Conservation (phyloP, 768 basidiomycete species). For the Lactarius tabidus region DNA sequence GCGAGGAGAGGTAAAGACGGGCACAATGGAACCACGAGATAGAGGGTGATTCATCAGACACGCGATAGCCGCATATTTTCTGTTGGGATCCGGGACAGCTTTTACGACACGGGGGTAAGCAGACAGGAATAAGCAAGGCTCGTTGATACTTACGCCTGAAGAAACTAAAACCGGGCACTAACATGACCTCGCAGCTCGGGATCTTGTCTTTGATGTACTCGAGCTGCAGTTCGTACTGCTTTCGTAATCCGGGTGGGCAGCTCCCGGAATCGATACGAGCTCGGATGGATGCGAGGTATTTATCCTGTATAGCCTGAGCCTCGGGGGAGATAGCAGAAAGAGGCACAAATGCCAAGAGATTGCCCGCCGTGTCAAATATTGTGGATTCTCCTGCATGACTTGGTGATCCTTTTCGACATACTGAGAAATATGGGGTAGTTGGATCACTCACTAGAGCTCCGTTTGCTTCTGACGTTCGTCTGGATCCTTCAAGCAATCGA, state of each 20-base stretch:
- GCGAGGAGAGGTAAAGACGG: neutral
- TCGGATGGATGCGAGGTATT: constrained; percentile 11
- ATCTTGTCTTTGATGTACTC: constrained; percentile 8
- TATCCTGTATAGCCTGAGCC: constrained; percentile 9
- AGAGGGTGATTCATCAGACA: constrained; percentile 10
- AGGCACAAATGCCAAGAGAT: constrained; percentile 12
- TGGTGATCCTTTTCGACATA: neutral
- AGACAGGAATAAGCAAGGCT: neutral
- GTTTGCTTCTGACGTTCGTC: constrained; percentile 11
- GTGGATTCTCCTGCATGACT: neutral
- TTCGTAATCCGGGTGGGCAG: constrained; percentile 14
- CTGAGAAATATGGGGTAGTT: neutral
- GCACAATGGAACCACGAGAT: constrained; percentile 26
- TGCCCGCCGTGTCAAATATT: neutral
- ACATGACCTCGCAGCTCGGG: constrained; percentile 13
- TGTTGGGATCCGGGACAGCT: constrained; percentile 11
- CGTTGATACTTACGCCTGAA: constrained; percentile 7
- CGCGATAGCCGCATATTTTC: constrained; percentile 10
- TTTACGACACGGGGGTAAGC: neutral
- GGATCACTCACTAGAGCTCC: constrained; percentile 18
- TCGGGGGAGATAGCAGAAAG: constrained; percentile 9
- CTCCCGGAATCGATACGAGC: neutral
- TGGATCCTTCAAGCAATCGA: constrained; percentile 16
- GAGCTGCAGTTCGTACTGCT: constrained; percentile 22
- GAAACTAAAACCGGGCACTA: neutral